Evolutionary conservation across 2,329 filamentous ascomycete genomes (phyloP), one percentile per base, ranked within the genome.

Genomic region (Diaporthe citriasiana): DNA sequence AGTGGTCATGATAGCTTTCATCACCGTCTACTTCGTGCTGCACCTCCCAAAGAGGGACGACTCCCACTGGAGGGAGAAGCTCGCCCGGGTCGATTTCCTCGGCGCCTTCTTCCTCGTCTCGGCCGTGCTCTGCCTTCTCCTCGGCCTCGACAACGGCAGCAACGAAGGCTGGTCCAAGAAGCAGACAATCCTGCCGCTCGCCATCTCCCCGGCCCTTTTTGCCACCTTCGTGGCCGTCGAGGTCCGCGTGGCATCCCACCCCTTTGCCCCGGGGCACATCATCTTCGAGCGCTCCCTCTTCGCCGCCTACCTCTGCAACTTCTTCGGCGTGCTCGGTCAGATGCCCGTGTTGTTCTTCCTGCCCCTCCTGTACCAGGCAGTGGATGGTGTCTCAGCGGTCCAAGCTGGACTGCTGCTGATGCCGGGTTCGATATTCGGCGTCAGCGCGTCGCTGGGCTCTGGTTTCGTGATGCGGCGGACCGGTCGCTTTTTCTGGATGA

Each of bases 311-410:
- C 82, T 91, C 1, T 90, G 90, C 80, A 95, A 95, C 81, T 94
- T 95, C 83, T 95, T 94, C 81, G 87, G 89, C 69, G 89, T 93
- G 70, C 90, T 87, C 1, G 91, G 89, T 19, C 83, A 87, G 75
- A 83, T 86, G 79, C 88, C 89, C 0, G 83, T 88, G 1, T 77
- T 93, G 5, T 96, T 94, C 84, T 94, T 94, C 82, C 84, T 94
- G n/a, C 93, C 94, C 1, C 85, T 96, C 2, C 94, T 93, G 82
- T 94, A 93, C 82, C 94, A 96, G 82, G 93, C 92, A 7, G 91
- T 93, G 0, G 86, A 92, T 66, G 90, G 89, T 7, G 83, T 91
- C 33, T 88, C 87, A 5, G 92, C 94, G 1, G 91, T 92, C 0
- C 81, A 86, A 71, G 89, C 93, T 5, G 93, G 93, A 1, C 74